These are phyloP conservation scores for Cytospora chrysosperma DNA, from an alignment of 2,329 filamentous ascomycete species.

Conservation along the genomic window DNA sequence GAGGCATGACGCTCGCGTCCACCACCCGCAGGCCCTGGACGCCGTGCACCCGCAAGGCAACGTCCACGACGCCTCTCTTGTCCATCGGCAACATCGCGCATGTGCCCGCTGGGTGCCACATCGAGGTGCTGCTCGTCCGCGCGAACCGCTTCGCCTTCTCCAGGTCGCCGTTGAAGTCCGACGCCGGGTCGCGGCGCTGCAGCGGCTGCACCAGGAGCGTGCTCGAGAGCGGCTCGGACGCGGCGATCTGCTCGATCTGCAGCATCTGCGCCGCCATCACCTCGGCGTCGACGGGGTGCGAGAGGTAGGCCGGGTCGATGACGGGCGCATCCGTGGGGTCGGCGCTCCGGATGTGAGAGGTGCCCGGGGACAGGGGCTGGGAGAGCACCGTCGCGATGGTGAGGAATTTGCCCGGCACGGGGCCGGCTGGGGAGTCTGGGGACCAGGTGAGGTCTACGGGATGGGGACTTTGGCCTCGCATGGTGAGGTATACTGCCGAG, in stretches of 20 bases:
- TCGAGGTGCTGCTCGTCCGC: slow-evolving; percentile 20
- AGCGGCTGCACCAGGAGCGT: slow-evolving; percentile 2
- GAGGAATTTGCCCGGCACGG: slow-evolving; percentile 45
- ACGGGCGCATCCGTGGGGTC: slow-evolving; percentile 35
- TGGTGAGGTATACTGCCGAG: not conserved
- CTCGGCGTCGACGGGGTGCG: slow-evolving; percentile 45
- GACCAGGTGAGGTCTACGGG: slow-evolving; percentile 4
- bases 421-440: slow-evolving; percentile 27
- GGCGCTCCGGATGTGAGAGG: slow-evolving; percentile 49
- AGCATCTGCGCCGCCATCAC: slow-evolving; percentile 41
- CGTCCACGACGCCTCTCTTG: slow-evolving; percentile 42
- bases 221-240: slow-evolving; percentile 37
- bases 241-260: slow-evolving; percentile 40
- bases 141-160: not conserved
- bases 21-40: slow-evolving; percentile 40
- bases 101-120: slow-evolving; percentile 45
- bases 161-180: not conserved
- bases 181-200: not conserved
- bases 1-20: slow-evolving; percentile 36
- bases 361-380: slow-evolving; percentile 57
- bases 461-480: not conserved
- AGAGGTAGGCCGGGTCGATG: slow-evolving; percentile 50
- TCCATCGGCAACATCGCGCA: slow-evolving; percentile 42
- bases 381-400: slow-evolving; percentile 53
- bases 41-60: slow-evolving; percentile 41